Base-by-base conservation (phyloP, 2,329 filamentous ascomycete species). In the Cercospora zeina region DNA sequence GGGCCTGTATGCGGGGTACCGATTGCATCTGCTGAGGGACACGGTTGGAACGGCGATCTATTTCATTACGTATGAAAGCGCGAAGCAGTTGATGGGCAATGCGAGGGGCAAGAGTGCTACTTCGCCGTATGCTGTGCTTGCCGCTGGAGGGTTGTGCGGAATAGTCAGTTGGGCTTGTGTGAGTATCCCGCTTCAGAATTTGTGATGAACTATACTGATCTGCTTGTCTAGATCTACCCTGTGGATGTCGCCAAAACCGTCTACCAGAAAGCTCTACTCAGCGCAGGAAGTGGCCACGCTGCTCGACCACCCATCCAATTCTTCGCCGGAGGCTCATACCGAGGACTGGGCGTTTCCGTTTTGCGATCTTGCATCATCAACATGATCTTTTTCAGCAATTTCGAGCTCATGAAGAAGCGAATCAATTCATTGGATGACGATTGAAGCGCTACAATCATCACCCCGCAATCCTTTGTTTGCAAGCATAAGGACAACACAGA, bases 51-150 rank as follows among this genome's bases (percentile, higher is more conserved):
- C 91, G 1, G 85, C 86, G 31, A 90, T 93, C 62, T 96, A 96
- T 75, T 96, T 96, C 73, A 90, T 90, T 78, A 93, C 91, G 31
- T 96, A 96, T 74, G 91, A 96, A 76, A 92, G 89, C 74, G 86
- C 87, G 69, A 96, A 96, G 73, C 90, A 95, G 74, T 78, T 93
- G 24, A 83, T 92, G 66, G 90, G 88, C 19, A 91, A 90, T 14
- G 86, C 89, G 66, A 85, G 89, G 53, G 88, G 89, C 66, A 83
- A 83, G 64, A 87, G 87, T 7, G 86, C 89, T n/a, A 90, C 89
- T 54, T 89, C 89, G 71, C 89, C 90, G n/a, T 75, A 90, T 59
- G 88, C 90, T 14, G 90, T 95, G 33, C 84, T 93, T 13, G 81
- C 88, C 53, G 89, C 91, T 19, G 91, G 91, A 58, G 91, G 89